Evolutionary conservation across 768 basidiomycete genomes (phyloP).

Genomic region (Boletus speciosus): DNA sequence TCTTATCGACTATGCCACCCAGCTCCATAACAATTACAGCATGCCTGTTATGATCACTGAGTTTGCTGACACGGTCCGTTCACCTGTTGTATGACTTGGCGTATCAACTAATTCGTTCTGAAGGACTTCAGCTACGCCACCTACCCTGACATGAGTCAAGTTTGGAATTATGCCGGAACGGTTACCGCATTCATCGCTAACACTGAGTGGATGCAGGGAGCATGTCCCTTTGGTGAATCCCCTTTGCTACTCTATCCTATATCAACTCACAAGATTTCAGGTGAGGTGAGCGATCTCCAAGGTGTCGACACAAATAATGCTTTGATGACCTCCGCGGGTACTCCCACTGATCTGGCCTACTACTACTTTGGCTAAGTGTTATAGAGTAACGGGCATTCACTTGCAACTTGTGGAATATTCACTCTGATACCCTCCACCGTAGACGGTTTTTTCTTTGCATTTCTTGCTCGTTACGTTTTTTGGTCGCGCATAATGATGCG

Average conservation of each 20-base stretch:
- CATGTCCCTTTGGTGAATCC: conserved; percentile 60
- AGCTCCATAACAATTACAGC: conserved; percentile 43
- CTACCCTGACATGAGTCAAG: conserved; percentile 36
- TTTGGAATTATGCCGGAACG: conserved; percentile 44
- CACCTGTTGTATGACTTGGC: neutral
- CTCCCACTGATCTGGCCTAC: conserved; percentile 51
- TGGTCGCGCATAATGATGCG: conserved; percentile 1
- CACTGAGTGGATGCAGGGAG: conserved; percentile 31
- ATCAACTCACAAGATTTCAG: conserved; percentile 32
- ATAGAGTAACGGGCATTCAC: neutral
- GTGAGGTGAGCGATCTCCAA: conserved; percentile 47
- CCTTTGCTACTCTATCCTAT: neutral
- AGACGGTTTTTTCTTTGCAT: conserved; percentile 6
- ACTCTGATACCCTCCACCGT: conserved; percentile 18
- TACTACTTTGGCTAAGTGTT: conserved; percentile 38
- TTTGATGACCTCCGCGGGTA: conserved; percentile 25
- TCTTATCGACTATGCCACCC: conserved; percentile 50
- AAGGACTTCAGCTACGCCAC: conserved; percentile 53
- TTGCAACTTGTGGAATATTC: conserved; percentile 3
- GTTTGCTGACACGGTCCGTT: conserved; percentile 59
- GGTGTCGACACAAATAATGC: conserved; percentile 52
- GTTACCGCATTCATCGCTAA: conserved; percentile 43
- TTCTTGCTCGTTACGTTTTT: neutral
- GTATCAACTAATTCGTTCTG: neutral
- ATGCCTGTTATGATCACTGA: conserved; percentile 58